Base-by-base conservation (phyloP, 129 eudicot species). In the Artemisia tridentata region DNA sequence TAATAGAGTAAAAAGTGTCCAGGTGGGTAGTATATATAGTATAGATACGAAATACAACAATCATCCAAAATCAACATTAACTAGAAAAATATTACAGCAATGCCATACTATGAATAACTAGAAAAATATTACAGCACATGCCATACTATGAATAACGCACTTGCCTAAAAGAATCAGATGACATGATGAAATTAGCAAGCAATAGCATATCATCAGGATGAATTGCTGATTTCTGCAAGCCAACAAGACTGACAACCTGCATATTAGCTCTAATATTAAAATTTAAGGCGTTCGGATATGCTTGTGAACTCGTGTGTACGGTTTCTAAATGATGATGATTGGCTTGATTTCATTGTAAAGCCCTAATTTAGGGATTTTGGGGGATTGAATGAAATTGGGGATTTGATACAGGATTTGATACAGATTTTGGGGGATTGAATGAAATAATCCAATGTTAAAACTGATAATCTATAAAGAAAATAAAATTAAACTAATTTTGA, bases 111-210 rank as follows among this genome's bases (percentile, higher is more conserved):
- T n/a, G n/a, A n/a, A n/a, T n/a, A n/a, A n/a, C n/a, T n/a, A n/a
- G n/a, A n/a, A n/a, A n/a, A 70, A 19, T 53, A 21, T 11, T 17
- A 34, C 65, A 18, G 56, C 11, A 38, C n/a, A 10, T 52, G 52
- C 61, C 45, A 34, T 41, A 15, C 55, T 51, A 13, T 51, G n/a
- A 16, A 57, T 59, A 31, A 19, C 5, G 27, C 48, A 83, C 87
- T 78, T 84, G 75, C 99, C 93, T 87, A 81, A 90, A 93, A 58
- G 99, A 93, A 83, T 93, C 99, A 60, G 99, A 93, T 51, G 99
- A 89, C 97, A 86, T 84, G 66, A 93, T 85, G 73, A 93, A 93
- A 77, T 93, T 93, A 65, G 97, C 81, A 79, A 93, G 90, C 65
- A 93, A 79, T 67, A 87, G 80, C 88, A 93, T 87, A 81, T 93